Evolutionary conservation across 495 filamentous ascomycete species (phyloP).

Genomic region (Penicillium silybi): DNA sequence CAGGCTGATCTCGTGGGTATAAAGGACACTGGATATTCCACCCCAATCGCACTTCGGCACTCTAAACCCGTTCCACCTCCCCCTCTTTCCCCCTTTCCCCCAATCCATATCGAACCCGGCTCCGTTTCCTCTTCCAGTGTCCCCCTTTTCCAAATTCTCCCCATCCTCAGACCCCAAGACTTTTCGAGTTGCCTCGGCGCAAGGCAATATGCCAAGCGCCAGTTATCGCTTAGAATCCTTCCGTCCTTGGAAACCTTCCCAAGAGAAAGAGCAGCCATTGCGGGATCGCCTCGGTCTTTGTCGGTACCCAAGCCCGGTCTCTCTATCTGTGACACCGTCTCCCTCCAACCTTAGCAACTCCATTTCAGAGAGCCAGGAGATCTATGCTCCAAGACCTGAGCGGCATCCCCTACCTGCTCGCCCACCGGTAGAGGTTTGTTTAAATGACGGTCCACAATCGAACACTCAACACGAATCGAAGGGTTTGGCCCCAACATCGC

Average conservation of each 20-base stretch:
- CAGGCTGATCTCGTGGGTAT: too few species aligned
- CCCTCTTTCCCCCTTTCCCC: too few species aligned
- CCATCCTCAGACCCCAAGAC: too few species aligned
- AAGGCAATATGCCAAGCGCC: too few species aligned
- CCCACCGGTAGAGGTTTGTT: conserved; percentile 6
- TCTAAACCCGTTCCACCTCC: too few species aligned
- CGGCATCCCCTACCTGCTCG: conserved; percentile 6
- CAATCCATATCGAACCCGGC: too few species aligned
- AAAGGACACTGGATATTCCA: too few species aligned
- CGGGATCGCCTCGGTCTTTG: conserved; percentile 4
- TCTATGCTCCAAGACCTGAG: neutral
- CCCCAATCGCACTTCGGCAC: too few species aligned
- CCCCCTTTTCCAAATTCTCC: too few species aligned
- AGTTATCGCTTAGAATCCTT: conserved; percentile 14
- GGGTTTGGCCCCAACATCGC: too few species aligned
- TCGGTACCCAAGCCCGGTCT: conserved; percentile 19
- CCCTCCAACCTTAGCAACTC: conserved; percentile 1
- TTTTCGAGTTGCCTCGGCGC: too few species aligned
- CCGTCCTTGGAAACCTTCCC: conserved; percentile 12
- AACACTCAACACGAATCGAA: neutral
- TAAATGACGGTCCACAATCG: neutral
- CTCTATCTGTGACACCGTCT: conserved; percentile 6
- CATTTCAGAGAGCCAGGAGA: neutral
- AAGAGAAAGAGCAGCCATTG: conserved; percentile 6
- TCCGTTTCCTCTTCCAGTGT: too few species aligned